phyloP scores from a whole-genome alignment of 106 monocot genomes.

The Allium sativum region DNA sequence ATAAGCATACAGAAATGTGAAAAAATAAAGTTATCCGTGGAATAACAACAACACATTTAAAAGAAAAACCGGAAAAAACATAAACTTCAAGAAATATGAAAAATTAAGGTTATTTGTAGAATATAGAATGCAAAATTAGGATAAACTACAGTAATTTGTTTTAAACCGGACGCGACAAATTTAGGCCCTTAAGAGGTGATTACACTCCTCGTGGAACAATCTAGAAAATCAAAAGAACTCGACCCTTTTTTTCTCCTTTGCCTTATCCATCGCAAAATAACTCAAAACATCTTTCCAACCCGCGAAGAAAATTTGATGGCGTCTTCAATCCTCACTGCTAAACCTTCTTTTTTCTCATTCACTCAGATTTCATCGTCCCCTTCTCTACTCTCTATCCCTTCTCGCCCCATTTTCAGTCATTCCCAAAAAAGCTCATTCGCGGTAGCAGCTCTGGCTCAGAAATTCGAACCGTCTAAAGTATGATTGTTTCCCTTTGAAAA shows the following conservation, averaged over 20 bases:
- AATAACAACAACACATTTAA: too few species aligned
- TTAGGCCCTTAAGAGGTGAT: too few species aligned
- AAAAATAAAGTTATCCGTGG: too few species aligned
- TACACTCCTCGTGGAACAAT: background rate
- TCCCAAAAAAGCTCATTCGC: slow-evolving; percentile 20
- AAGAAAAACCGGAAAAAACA: too few species aligned
- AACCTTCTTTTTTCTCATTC: slow-evolving; percentile 21
- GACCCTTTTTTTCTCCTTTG: background rate
- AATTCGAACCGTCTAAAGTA: slow-evolving; percentile 83
- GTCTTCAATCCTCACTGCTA: slow-evolving; percentile 26
- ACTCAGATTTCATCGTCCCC: slow-evolving; percentile 2
- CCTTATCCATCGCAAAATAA: background rate
- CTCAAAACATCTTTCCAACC: background rate
- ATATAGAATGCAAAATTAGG: too few species aligned
- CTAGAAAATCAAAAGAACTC: background rate
- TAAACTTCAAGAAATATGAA: too few species aligned
- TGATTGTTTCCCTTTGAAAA: too few species aligned
- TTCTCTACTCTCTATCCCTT: background rate
- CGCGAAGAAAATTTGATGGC: slow-evolving; percentile 12
- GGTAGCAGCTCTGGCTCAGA: slow-evolving; percentile 30
- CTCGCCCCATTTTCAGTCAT: slow-evolving; percentile 2
- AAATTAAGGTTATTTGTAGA: too few species aligned
- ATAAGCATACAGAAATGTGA: too few species aligned
- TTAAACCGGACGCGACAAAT: too few species aligned
- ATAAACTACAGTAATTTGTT: too few species aligned